A percentile compares a stretch with the other conserved stretches of the same genome.
These are phyloP conservation scores for Daldinia loculata DNA, from an alignment of 495 filamentous ascomycete genomes.

Conservation along the genomic window DNA sequence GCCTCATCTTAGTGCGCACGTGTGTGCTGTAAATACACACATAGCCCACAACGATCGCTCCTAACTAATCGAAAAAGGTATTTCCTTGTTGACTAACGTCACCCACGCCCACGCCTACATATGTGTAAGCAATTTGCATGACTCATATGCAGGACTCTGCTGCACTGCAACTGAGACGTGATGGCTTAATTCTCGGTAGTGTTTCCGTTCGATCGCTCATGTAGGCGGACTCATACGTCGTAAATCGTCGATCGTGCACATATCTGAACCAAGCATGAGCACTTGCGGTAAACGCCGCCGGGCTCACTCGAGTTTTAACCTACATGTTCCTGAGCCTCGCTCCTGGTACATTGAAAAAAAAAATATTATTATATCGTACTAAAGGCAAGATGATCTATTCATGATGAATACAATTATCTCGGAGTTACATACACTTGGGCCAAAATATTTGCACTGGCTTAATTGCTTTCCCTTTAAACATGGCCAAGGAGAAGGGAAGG, in stretches of 20 bases:
- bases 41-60: neutral
- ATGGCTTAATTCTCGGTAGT: conserved; percentile 10
- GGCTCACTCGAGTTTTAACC: too few species aligned
- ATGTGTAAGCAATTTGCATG: conserved; percentile 34
- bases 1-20: neutral
- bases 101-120: conserved; percentile 2
- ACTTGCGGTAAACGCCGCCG: neutral
- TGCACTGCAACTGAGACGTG: conserved; percentile 19
- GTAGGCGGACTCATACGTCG: neutral
- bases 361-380: neutral
- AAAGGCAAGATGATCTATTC: neutral
- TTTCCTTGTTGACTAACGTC: conserved; percentile 24
- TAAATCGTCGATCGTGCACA: conserved; percentile 23
- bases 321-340: too few species aligned
- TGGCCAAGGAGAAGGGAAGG: neutral
- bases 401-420: too few species aligned
- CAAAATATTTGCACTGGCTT: neutral
- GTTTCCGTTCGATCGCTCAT: conserved; percentile 13
- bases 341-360: too few species aligned
- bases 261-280: neutral
- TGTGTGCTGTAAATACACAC: neutral
- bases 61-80: neutral
- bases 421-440: too few species aligned
- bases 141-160: conserved; percentile 29
- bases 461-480: neutral